These are phyloP conservation scores for Arachnomyces sp. DNA, from an alignment of 2,329 filamentous ascomycete species.

Conservation along the genomic window DNA sequence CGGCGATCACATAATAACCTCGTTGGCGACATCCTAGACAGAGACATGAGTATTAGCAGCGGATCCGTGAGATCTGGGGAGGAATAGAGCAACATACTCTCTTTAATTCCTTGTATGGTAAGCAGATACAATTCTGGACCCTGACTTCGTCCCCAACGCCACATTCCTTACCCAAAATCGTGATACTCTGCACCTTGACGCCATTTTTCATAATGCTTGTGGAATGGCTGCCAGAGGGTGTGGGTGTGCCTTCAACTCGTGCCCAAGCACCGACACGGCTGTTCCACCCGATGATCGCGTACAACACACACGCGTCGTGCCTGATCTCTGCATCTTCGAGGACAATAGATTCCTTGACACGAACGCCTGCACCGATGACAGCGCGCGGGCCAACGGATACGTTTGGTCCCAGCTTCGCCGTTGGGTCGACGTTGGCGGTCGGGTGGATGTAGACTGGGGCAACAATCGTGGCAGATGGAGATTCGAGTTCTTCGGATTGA, in stretches of 20 bases:
- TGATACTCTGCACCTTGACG: slow-evolving; percentile 97
- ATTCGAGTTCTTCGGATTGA: slow-evolving; percentile 70
- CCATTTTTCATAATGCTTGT: slow-evolving; percentile 97
- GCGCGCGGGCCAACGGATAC: slow-evolving; percentile 92
- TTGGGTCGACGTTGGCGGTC: slow-evolving; percentile 80
- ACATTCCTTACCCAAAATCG: slow-evolving; percentile 94
- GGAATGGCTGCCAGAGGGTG: slow-evolving; percentile 75
- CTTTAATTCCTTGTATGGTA: slow-evolving; percentile 98
- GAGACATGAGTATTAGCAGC: slow-evolving; percentile 22
- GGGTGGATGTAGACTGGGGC: slow-evolving; percentile 94
- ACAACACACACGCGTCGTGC: slow-evolving; percentile 91
- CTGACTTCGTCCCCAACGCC: slow-evolving; percentile 86
- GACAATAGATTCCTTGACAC: slow-evolving; percentile 93
- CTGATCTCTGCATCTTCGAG: slow-evolving; percentile 92
- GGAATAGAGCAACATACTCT: slow-evolving; percentile 53
- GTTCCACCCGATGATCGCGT: slow-evolving; percentile 95
- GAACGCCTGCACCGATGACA: slow-evolving; percentile 73
- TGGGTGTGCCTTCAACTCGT: slow-evolving; percentile 90
- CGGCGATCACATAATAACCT: slow-evolving; percentile 73
- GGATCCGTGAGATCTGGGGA: not conserved
- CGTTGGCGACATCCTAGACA: slow-evolving; percentile 60
- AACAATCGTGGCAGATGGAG: slow-evolving; percentile 78
- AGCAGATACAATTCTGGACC: slow-evolving; percentile 94
- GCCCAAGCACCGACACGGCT: slow-evolving; percentile 97
- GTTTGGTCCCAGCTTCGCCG: slow-evolving; percentile 92